These are phyloP conservation scores for Salix suchowensis DNA, from an alignment of 345 rosid genomes.

Conservation along the genomic window DNA sequence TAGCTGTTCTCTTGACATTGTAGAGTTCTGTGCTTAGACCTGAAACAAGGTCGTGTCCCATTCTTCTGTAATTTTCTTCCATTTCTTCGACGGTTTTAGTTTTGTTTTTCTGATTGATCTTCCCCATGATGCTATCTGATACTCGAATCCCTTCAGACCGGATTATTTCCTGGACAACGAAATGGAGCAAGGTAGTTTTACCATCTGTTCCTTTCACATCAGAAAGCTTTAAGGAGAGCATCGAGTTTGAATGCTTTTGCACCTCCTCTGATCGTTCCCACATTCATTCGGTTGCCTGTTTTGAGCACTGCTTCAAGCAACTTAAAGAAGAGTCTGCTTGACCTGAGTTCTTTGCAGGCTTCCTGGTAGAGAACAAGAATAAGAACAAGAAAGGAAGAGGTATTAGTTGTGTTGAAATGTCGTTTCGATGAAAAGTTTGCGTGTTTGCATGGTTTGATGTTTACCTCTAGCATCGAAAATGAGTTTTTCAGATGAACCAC, in stretches of 20 bases:
- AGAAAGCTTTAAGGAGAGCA: conserved; percentile 82
- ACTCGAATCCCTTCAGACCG: conserved; percentile 85
- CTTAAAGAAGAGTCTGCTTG: conserved; percentile 83
- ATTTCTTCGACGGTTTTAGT: conserved; percentile 55
- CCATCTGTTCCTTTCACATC: conserved; percentile 95
- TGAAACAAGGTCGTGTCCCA: conserved; percentile 89
- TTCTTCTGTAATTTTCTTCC: conserved; percentile 83
- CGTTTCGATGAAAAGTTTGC: neutral
- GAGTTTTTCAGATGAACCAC: conserved; percentile 82
- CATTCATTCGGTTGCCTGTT: conserved; percentile 96
- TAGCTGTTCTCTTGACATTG: conserved; percentile 92
- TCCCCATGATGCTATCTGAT: conserved; percentile 88
- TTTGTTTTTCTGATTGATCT: conserved; percentile 58
- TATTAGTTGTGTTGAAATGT: neutral
- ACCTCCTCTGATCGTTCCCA: conserved; percentile 92
- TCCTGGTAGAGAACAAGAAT: conserved; percentile 41
- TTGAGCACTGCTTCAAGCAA: conserved; percentile 88
- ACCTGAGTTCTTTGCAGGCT: conserved; percentile 94
- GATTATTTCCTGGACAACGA: conserved; percentile 87
- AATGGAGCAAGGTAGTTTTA: conserved; percentile 80
- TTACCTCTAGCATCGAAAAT: conserved; percentile 83
- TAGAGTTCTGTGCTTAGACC: conserved; percentile 75
- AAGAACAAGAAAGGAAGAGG: neutral
- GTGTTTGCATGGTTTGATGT: neutral
- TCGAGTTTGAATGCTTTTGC: conserved; percentile 95